phyloP scores from a whole-genome alignment of 2,329 filamentous ascomycete genomes.

The Talaromyces amestolkiae region DNA sequence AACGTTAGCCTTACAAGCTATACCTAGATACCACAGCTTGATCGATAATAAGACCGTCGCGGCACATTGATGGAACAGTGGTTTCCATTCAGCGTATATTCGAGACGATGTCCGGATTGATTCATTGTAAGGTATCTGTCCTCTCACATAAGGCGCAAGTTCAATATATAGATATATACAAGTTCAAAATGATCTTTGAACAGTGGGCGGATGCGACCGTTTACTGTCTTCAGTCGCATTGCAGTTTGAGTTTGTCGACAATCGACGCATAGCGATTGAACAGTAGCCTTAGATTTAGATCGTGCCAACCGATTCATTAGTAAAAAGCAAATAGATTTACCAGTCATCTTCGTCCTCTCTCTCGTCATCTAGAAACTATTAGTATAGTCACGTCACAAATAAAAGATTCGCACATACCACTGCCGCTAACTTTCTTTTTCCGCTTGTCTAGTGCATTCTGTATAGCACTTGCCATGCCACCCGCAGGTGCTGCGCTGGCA shows the following conservation, averaged over 20 bases:
- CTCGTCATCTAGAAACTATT: conserved; percentile 23
- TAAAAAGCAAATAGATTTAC: conserved; percentile 7
- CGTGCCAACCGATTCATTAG: not conserved
- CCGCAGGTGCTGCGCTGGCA: conserved; percentile 51
- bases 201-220: not conserved
- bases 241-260: not conserved
- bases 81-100: not conserved
- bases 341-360: conserved; percentile 21
- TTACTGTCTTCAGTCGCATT: not conserved
- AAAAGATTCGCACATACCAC: conserved; percentile 65
- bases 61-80: too few species aligned
- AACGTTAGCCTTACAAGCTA: too few species aligned
- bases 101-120: not conserved
- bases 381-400: conserved; percentile 22
- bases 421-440: conserved; percentile 91
- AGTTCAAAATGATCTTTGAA: not conserved
- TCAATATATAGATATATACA: conserved; percentile 13
- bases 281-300: not conserved
- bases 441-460: conserved; percentile 74
- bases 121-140: not conserved
- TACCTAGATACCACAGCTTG: too few species aligned
- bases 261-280: not conserved
- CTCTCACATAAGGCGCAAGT: not conserved
- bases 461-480: conserved; percentile 77
- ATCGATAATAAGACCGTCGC: too few species aligned